Conservation (phyloP, 257 asterid species). For the Rehmannia glutinosa region DNA sequence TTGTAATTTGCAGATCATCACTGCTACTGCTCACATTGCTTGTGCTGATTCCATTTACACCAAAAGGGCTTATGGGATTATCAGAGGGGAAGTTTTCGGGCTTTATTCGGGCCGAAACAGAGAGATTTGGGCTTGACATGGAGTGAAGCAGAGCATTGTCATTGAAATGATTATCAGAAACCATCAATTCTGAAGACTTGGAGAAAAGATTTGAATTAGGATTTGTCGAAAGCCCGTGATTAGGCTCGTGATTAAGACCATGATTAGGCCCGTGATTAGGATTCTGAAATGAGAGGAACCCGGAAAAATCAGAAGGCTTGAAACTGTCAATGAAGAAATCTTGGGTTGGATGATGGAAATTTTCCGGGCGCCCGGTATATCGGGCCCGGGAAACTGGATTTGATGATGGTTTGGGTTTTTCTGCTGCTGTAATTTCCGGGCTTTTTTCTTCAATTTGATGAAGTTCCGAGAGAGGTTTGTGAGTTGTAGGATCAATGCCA, state of each 20-base stretch:
- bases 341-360: constrained; percentile 14
- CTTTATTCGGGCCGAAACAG: background rate
- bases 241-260: constrained; percentile 22
- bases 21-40: background rate
- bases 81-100: constrained; percentile 2
- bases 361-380: constrained; percentile 16
- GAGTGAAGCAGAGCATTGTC: background rate
- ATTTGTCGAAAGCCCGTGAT: constrained; percentile 29
- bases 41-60: constrained; percentile 22
- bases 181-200: constrained; percentile 29
- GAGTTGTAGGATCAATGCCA: constrained; percentile 55
- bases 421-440: constrained; percentile 2
- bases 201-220: constrained; percentile 24
- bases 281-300: constrained; percentile 38
- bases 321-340: constrained; percentile 40
- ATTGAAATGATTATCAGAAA: constrained; percentile 11
- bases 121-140: background rate
- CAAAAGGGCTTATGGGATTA: constrained; percentile 12
- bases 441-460: no score
- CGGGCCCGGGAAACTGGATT: constrained; percentile 7
- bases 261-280: constrained; percentile 17
- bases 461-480: constrained; percentile 45
- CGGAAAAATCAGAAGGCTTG: constrained; percentile 31
- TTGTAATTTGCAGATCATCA: background rate
- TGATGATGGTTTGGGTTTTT: constrained; percentile 19